A percentile compares a stretch with the other conserved stretches of the same genome.
Conservation (phyloP, 1,139 yeast species). For the Candida sojae region DNA sequence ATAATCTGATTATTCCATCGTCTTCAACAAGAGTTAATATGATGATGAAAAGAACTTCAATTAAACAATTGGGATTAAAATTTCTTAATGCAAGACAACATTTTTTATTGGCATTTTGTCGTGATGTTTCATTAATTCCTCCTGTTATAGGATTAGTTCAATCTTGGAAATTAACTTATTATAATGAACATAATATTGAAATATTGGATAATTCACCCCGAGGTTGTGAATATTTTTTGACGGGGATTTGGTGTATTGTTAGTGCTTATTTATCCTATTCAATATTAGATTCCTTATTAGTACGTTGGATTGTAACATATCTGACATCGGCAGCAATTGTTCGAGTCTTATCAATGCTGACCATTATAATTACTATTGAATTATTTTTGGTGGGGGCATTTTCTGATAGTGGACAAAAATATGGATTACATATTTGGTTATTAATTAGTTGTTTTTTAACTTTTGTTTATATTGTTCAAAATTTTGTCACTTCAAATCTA, state of each 20-base stretch:
- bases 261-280: constrained; percentile 83
- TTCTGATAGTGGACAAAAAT: constrained; percentile 49
- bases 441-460: constrained; percentile 84
- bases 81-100: constrained; percentile 77
- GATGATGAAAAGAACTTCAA: constrained; percentile 12
- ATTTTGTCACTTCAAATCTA: constrained; percentile 84
- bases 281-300: constrained; percentile 85
- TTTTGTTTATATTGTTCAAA: constrained; percentile 80
- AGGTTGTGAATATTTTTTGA: constrained; percentile 67
- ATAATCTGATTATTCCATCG: constrained; percentile 3
- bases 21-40: constrained; percentile 4
- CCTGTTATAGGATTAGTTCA: constrained; percentile 58
- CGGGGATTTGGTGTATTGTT: constrained; percentile 83
- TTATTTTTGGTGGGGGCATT: constrained; percentile 66
- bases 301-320: constrained; percentile 91
- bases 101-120: constrained; percentile 66
- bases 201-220: constrained; percentile 52
- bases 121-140: constrained; percentile 73
- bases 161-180: constrained; percentile 53
- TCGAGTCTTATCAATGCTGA: constrained; percentile 79
- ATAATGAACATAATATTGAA: constrained; percentile 22
- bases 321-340: constrained; percentile 86
- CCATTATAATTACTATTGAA: constrained; percentile 70
- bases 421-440: constrained; percentile 89
- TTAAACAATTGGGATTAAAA: constrained; percentile 63